These are phyloP conservation scores for Coemansia sp. DNA, from an alignment of 192 early-diverging fungal species.

Conservation along the genomic window DNA sequence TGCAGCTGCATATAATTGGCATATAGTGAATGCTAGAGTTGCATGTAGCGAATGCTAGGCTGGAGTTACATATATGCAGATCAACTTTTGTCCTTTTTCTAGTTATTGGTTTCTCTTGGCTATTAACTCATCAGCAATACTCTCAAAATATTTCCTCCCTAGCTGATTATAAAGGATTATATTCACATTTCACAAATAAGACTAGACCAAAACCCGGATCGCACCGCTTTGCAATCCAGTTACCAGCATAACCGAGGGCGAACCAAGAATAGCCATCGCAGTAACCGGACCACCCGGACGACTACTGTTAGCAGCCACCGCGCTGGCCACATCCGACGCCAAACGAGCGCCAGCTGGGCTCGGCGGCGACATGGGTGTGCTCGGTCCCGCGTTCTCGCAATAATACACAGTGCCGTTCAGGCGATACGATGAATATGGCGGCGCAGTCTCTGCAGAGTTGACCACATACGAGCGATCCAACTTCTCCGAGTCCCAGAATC, in stretches of 20 bases:
- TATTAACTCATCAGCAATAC: no score
- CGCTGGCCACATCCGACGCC: constrained; percentile 11
- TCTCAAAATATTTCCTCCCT: no score
- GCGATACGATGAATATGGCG: constrained; percentile 45
- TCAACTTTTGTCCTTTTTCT: no score
- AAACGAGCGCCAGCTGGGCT: constrained; percentile 12
- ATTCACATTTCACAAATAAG: background rate
- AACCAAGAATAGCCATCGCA: constrained; percentile 18
- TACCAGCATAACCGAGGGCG: constrained; percentile 37
- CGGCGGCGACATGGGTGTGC: constrained; percentile 15
- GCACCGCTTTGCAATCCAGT: constrained; percentile 37
- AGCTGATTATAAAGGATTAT: no score
- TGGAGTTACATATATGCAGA: no score
- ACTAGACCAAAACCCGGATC: constrained; percentile 22
- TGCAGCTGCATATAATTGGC: no score
- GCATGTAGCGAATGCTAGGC: no score
- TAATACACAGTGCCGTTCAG: constrained; percentile 48
- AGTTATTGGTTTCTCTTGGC: no score
- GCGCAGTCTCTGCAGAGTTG: constrained; percentile 43
- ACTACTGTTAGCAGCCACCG: constrained; percentile 24
- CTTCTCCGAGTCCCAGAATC: constrained; percentile 75
- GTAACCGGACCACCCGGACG: constrained; percentile 33
- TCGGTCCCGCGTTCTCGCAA: constrained; percentile 37
- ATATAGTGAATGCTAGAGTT: no score
- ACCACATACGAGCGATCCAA: constrained; percentile 77